phyloP scores from a whole-genome alignment of 768 basidiomycete genomes.

The Guyanaporus albipodus region DNA sequence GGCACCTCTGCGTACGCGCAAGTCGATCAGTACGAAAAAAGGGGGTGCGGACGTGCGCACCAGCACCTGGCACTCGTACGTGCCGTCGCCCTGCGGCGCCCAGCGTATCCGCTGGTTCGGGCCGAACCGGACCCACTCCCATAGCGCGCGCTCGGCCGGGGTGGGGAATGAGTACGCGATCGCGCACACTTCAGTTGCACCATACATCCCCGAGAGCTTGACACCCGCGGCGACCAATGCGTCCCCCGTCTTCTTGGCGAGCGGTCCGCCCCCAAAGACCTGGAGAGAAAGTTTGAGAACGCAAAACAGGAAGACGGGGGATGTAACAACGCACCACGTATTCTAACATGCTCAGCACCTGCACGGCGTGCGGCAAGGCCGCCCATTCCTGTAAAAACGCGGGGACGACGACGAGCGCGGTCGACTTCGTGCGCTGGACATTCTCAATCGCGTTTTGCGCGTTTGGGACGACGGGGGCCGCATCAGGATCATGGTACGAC shows the following conservation, averaged over 20 bases:
- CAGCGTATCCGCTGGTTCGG: constrained; percentile 29
- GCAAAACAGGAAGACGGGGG: too few species aligned
- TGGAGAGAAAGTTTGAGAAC: constrained; percentile 7
- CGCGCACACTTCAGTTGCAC: constrained; percentile 36
- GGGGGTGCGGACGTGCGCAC: constrained; percentile 27
- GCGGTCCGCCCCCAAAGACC: constrained; percentile 35
- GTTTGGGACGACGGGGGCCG: constrained; percentile 19
- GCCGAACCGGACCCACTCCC: constrained; percentile 31
- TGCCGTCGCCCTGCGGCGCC: constrained; percentile 35
- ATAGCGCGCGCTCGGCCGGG: constrained; percentile 27
- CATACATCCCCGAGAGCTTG: constrained; percentile 32
- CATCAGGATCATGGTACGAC: constrained; percentile 5
- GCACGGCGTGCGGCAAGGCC: constrained; percentile 13
- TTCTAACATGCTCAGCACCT: constrained; percentile 13
- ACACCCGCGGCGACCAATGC: constrained; percentile 34
- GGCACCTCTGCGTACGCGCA: neutral
- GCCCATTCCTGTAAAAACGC: constrained; percentile 26
- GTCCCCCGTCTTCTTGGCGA: constrained; percentile 36
- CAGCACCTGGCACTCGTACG: constrained; percentile 37
- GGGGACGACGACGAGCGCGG: constrained; percentile 16
- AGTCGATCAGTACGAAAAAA: too few species aligned
- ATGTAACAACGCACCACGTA: constrained; percentile 16
- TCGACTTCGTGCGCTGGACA: constrained; percentile 11
- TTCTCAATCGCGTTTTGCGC: constrained; percentile 20
- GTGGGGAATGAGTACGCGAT: constrained; percentile 13